Percentiles rank a stretch among this genome's conserved stretches.
Conservation (phyloP, 202 grass and related monocot species). For the Setaria italica region DNA sequence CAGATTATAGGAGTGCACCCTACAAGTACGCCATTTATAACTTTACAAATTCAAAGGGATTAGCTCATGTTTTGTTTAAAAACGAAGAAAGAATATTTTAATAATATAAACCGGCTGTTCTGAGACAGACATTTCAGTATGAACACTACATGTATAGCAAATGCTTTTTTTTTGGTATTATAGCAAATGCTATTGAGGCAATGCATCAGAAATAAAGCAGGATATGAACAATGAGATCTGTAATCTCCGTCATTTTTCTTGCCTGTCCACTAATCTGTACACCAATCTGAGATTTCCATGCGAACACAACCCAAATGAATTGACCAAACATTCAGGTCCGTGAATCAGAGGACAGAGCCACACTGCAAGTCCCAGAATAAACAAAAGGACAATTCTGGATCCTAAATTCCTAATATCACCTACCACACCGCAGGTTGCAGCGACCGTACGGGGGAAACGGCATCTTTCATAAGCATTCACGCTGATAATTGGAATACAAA, state of each 20-base stretch:
- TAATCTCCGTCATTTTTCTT: neutral
- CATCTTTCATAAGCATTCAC: neutral
- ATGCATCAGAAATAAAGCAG: neutral
- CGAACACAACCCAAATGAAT: slow-evolving; percentile 11
- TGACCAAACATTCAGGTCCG: neutral
- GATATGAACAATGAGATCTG: neutral
- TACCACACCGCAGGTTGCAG: neutral
- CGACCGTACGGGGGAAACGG: neutral
- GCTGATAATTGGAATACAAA: neutral
- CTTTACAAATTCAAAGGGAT: neutral
- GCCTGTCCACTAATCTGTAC: neutral
- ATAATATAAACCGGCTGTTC: neutral
- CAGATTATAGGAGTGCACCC: neutral
- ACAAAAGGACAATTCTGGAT: neutral
- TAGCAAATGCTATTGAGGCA: neutral
- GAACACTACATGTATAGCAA: neutral
- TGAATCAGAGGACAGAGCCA: neutral
- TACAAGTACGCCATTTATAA: neutral
- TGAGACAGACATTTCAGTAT: neutral
- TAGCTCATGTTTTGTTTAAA: neutral
- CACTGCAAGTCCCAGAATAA: neutral
- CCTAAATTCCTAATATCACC: neutral
- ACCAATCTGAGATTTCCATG: neutral
- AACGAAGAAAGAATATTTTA: neutral
- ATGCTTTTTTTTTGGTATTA: neutral